Base-by-base conservation (phyloP, 257 asterid genomes). In the Handroanthus guayacan region DNA sequence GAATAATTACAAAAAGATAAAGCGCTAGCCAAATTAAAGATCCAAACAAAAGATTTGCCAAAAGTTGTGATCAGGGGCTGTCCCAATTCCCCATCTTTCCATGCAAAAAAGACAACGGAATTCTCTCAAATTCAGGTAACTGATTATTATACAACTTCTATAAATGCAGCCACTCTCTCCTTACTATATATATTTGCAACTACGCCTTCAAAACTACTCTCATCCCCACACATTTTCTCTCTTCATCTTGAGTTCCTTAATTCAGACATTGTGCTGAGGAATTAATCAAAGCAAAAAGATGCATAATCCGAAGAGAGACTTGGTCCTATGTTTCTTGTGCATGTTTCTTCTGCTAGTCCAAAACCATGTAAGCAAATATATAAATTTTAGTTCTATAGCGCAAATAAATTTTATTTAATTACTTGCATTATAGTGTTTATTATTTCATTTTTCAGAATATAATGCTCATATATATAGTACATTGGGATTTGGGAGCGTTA, bases 341-440 rank as follows among this genome's bases (percentile, higher is more conserved):
- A 61, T 75, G 31, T 41, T 77, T 6, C 48, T 79, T 43, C 78
- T 83, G 18, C 18, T 18, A 10, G 57, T 38, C 45, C 2, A 83
- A 67, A 79, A 61, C 65, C 79, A 72, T 13, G 86, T 79, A 79
- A 67, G 79, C 4, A 16, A 11, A 0, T 10, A 12, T 6, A 31
- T 10, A 13, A 8, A 0, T 31, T 5, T 31, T 1, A 20, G 4
- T 41, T 41, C 1, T 41, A 8, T 41, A 2, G 45, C 31, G 0
- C 31, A 25, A 25, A 25, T 25, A 25, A 25, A 0, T 25, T 25
- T 25, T 25, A 25, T 25, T 25, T 25, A 25, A 25, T 25, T 25
- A 25, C 31, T 25, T 25, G 31, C 31, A 25, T 25, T 25, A 25
- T 25, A 25, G 31, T 25, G 31, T 25, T 25, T 1, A 25, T 25